Percentiles rank a stretch among this genome's conserved stretches.
phyloP scores from a whole-genome alignment of 257 asterid genomes.

The Solanum infundibuliforme region DNA sequence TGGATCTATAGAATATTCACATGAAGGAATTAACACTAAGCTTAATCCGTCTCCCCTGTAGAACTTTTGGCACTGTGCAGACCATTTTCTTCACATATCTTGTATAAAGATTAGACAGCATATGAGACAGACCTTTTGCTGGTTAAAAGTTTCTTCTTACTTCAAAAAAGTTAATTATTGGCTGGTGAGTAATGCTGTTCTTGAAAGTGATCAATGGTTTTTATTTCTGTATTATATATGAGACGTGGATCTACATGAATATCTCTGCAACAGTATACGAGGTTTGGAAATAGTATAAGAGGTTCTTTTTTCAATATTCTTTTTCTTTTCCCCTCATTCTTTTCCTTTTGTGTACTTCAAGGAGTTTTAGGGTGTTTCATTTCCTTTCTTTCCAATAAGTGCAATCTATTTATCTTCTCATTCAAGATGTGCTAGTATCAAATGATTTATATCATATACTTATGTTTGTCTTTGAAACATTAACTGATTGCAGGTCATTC shows the following conservation, averaged over 20 bases:
- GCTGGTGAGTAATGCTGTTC: not conserved
- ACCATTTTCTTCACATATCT: not conserved
- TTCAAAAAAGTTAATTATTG: not conserved
- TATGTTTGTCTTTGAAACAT: not conserved
- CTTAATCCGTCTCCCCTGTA: not conserved
- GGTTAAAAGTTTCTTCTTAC: not conserved
- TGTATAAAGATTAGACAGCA: not conserved
- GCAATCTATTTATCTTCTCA: not conserved
- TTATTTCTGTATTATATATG: not conserved
- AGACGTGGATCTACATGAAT: not conserved
- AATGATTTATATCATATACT: not conserved
- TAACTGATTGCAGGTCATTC: slow-evolving; percentile 46
- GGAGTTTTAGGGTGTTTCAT: not conserved
- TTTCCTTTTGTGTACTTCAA: not conserved
- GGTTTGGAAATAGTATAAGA: not conserved
- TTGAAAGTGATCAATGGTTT: not conserved
- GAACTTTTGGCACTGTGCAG: not conserved
- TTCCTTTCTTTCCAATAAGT: not conserved
- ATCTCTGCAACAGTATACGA: not conserved
- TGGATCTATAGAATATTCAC: not conserved
- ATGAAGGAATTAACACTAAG: not conserved
- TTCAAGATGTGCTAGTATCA: not conserved
- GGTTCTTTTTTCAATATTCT: not conserved
- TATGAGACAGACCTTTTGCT: not conserved
- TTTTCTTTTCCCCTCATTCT: not conserved